Evolutionary conservation across 345 rosid genomes (phyloP), one percentile per base, ranked within the genome.

Genomic region (Excoecaria cochinchinensis): DNA sequence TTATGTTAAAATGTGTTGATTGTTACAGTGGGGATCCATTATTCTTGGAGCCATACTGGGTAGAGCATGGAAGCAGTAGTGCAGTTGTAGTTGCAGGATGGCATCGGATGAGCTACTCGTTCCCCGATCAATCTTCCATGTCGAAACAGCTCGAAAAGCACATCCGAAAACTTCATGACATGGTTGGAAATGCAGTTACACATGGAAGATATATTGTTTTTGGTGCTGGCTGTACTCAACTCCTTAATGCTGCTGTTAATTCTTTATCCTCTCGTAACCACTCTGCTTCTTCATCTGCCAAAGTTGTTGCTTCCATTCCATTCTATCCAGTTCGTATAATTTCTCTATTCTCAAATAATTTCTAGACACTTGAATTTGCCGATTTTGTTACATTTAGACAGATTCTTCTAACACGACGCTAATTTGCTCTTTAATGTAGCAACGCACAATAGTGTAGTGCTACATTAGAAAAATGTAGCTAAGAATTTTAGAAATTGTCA

Each of bases 201-300:
- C 77, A 85, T 0, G 81, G 85, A 47, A 86, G 79, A 79, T 89
- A 53, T 38, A 61, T 90, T 6, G 3, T 86, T 15, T 89, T 87
- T 47, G 96, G 97, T n/a, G 81, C 77, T 10, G 97, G 98, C 55
- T 82, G 89, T 3, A 90, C 92, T 55, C 92, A 90, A 21, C 84
- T 93, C 67, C 87, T 93, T 24, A 84, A 78, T 74, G 94, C 94
- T 4, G 89, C 92, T 15, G 92, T 84, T 55, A 87, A 81, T 68
- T 91, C 94, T 31, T 80, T 90, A 38, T 84, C 92, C 71, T 70
- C 69, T 4, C 51, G 59, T 21, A 78, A 84, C 76, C 31, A 31
- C 31, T 31, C 31, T 31, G 68, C 91, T 58, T 82, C 89, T 9
- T 64, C 77, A 0, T 86, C 93, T 77, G 69, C 89, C 25, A 75